phyloP scores from a whole-genome alignment of 768 basidiomycete genomes.

The Psilocybe sp. region DNA sequence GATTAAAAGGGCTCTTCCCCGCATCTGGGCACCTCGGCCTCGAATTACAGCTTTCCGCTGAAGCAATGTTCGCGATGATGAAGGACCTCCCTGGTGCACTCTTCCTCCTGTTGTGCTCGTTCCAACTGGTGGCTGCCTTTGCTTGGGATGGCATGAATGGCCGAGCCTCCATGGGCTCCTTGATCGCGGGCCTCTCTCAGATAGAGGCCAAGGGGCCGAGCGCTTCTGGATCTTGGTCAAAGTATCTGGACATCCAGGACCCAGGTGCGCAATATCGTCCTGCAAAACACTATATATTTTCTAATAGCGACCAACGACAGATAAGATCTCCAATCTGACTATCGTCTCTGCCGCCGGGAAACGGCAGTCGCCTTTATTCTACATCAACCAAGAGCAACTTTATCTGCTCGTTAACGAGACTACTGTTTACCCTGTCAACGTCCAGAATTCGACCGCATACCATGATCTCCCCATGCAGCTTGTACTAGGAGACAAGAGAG shows the following conservation, averaged over 20 bases:
- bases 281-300: background rate
- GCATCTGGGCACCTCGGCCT: slow-evolving; percentile 1
- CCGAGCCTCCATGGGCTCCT: slow-evolving; percentile 33
- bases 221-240: slow-evolving; percentile 15
- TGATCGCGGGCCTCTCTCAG: slow-evolving; percentile 40
- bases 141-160: slow-evolving; percentile 41
- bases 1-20: slow-evolving; percentile 11
- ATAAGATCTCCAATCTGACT: slow-evolving; percentile 46
- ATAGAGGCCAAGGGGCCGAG: slow-evolving; percentile 34
- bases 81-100: slow-evolving; percentile 15
- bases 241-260: slow-evolving; percentile 28
- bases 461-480: slow-evolving; percentile 48
- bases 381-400: slow-evolving; percentile 48
- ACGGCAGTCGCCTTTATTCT: slow-evolving; percentile 44
- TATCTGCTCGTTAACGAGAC: slow-evolving; percentile 56
- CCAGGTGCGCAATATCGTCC: slow-evolving; percentile 24
- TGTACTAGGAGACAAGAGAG: slow-evolving; percentile 33
- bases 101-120: slow-evolving; percentile 17
- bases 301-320: slow-evolving; percentile 23
- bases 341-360: slow-evolving; percentile 26
- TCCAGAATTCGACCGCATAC: slow-evolving; percentile 46
- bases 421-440: slow-evolving; percentile 51
- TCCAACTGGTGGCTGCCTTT: slow-evolving; percentile 27
- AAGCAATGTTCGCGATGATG: slow-evolving; percentile 9
- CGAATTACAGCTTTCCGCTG: background rate